Base-by-base conservation (phyloP, 225 moss, liverwort and hornwort genomes). In the Physcomitrellopsis africana region DNA sequence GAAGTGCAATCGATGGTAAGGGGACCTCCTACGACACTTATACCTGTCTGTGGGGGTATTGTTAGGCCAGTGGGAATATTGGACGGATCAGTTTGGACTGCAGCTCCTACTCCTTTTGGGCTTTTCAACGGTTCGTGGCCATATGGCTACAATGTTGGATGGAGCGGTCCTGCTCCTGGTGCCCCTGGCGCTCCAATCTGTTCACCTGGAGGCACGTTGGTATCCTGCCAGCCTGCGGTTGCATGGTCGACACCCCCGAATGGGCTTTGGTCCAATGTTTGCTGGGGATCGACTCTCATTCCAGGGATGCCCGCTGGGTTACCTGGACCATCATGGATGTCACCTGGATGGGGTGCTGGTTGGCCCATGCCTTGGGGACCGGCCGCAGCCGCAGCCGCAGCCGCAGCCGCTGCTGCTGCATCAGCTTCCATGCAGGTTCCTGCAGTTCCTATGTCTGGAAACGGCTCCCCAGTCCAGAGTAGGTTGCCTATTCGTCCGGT, bases 91-190 rank as follows among this genome's bases (percentile, higher is more conserved):
- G 60, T 84, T 26, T 85, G 81, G 85, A 81, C 81, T 7, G 64
- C 73, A n/a, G 78, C 75, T 5, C 65, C 83, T 3, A 57, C 77
- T n/a, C 76, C 93, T 9, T 88, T 76, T n/a, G 89, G 91, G 7
- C 72, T 91, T 51, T 91, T 75, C 62, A 93, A 89, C 45, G 87
- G 89, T 16, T 89, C 84, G 42, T 93, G 91, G 93, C 93, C 93
- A 11, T 89, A 87, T 71, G 91, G 87, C 0, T 93, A 87, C 62
- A 91, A 89, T 61, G 85, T 87, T 14, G 93, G 91, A 44, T 93
- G 93, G 91, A 91, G 76, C 53, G 84, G 86, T 20, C 69, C 75
- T 18, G 58, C 81, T 24, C 68, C 84, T 32, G 85, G 82, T 18
- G 60, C 90, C 2, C 80, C 82, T 10, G 79, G 84, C 9, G 72